Conservation (phyloP, 2,329 filamentous ascomycete species). For the Arachnomyces sp. region DNA sequence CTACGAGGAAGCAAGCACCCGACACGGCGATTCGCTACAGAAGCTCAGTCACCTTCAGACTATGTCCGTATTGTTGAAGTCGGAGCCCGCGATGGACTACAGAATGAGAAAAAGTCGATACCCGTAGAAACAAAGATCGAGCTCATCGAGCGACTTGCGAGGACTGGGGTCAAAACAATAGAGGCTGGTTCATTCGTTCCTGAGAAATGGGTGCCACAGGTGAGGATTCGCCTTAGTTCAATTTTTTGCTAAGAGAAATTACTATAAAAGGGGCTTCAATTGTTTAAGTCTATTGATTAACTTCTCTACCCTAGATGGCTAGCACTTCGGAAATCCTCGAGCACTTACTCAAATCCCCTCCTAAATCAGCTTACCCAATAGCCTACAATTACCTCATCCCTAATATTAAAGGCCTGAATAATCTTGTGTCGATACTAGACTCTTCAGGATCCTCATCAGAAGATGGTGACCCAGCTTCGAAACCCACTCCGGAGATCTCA, state of each 20-base stretch:
- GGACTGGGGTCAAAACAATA: slow-evolving; percentile 43
- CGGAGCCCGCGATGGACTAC: slow-evolving; percentile 46
- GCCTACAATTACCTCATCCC: slow-evolving; percentile 61
- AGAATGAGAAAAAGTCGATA: slow-evolving; percentile 46
- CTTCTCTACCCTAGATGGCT: slow-evolving; percentile 46
- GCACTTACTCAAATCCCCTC: slow-evolving; percentile 44
- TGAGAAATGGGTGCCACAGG: slow-evolving; percentile 49
- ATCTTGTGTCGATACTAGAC: slow-evolving; percentile 49
- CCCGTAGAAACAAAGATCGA: slow-evolving; percentile 43
- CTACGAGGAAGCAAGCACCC: slow-evolving; percentile 13
- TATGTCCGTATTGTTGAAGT: slow-evolving; percentile 49
- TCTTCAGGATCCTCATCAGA: slow-evolving; percentile 24
- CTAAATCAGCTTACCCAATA: slow-evolving; percentile 44
- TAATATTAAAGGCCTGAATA: slow-evolving; percentile 55
- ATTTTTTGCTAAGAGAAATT: no score
- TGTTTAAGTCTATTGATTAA: not conserved
- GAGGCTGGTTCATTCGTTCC: slow-evolving; percentile 49
- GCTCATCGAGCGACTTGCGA: slow-evolving; percentile 40
- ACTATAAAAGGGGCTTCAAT: slow-evolving; percentile 4
- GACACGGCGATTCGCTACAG: slow-evolving; percentile 29
- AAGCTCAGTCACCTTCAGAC: slow-evolving; percentile 37
- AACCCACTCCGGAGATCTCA: slow-evolving; percentile 48
- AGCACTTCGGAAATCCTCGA: slow-evolving; percentile 56
- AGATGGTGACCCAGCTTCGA: slow-evolving; percentile 20
- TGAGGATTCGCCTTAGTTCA: slow-evolving; percentile 17